Base-by-base conservation (phyloP, 2,329 filamentous ascomycete species). In the Talaromyces sp. region DNA sequence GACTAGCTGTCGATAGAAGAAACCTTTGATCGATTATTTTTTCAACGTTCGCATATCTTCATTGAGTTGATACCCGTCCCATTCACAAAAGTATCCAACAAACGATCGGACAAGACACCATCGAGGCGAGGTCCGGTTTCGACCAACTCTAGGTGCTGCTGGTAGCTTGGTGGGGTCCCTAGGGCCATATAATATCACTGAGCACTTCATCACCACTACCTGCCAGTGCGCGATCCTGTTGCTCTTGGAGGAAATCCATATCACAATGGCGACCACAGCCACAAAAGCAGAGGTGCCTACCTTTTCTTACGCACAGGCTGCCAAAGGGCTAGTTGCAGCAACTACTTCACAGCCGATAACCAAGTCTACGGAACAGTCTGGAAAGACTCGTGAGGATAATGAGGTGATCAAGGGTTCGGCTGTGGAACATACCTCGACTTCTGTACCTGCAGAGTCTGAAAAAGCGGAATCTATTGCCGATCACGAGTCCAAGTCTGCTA, bases 271-370 rank as follows among this genome's bases (percentile, higher is more conserved):
- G 68, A 73, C 79, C 56, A 72, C 74, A 65, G 71, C 75, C 63
- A 73, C 72, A 63, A 77, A 73, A 70, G 68, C 74, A 71, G 73
- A 73, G 73, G 81, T 85, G 68, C 83, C 87, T 67, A 83, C 87
- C 39, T 97, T 97, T 77, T 97, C 94, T 66, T 98, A 98, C 79
- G 94, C 94, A 73, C 93, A 97, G 84, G 94, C 94, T 75, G 94
- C 94, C 66, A 95, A 95, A 79, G 92, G 93, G 74, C 86, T 90
- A 72, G 81, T 85, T 64, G 74, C 81, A 63, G 1, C 63, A 58
- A 72, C 81, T 60, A 76, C 82, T 60, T 78, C 81, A 66, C 72
- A 79, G 64, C 75, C 78, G 54, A 73, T 80, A 33, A 79, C 77
- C 71, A 84, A 84, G 72, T 67, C 71, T 48, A 70, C 74, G 67